A percentile compares a stretch with the other conserved stretches of the same genome.
Conservation (phyloP, 345 rosid genomes). For the Alliaria petiolata region DNA sequence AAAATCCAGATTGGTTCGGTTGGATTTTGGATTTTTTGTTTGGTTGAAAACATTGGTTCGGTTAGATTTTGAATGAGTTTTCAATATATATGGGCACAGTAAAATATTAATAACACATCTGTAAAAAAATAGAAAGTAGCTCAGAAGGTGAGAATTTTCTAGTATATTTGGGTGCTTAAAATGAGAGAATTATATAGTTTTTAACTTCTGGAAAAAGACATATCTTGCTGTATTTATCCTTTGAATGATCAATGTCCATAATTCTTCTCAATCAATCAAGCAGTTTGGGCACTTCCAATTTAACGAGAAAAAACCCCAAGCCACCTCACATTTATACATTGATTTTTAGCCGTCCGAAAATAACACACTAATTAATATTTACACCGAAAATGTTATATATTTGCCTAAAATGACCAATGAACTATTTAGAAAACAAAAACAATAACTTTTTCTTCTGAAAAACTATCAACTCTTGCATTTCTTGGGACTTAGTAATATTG, state of each 20-base stretch:
- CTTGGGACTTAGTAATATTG: background rate
- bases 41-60: no score
- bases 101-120: background rate
- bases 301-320: background rate
- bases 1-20: constrained; percentile 8
- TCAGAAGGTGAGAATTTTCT: background rate
- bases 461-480: background rate
- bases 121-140: background rate
- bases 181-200: background rate
- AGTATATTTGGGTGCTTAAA: background rate
- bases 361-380: background rate
- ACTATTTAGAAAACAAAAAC: background rate
- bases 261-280: background rate
- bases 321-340: background rate
- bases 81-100: background rate
- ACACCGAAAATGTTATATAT: background rate
- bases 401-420: background rate
- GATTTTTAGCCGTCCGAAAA: background rate
- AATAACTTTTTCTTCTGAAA: background rate
- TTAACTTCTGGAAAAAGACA: background rate
- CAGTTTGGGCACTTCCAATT: background rate
- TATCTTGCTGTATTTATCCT: background rate
- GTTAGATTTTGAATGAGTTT: constrained; percentile 2
- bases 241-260: background rate
- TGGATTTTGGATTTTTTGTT: no score